Conservation (phyloP, 768 basidiomycete species). For the Cantharellus anzutake region DNA sequence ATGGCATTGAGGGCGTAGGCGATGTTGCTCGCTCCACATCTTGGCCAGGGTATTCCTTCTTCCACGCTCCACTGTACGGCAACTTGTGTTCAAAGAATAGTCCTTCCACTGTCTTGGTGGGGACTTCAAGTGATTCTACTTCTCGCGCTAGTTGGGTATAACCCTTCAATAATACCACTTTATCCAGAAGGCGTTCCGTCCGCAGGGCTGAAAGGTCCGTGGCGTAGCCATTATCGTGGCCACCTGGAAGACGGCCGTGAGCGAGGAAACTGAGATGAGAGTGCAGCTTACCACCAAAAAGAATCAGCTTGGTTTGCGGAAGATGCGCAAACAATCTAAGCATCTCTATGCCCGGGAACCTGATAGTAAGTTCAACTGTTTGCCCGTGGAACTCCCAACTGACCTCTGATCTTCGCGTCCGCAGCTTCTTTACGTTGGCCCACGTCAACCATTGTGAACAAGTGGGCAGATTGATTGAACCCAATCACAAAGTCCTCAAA, state of each 20-base stretch:
- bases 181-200: constrained; percentile 43
- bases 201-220: constrained; percentile 41
- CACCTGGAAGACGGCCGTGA: constrained; percentile 13
- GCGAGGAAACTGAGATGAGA: not conserved
- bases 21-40: no score
- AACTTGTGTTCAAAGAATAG: not conserved
- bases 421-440: constrained; percentile 55
- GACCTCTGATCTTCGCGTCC: constrained; percentile 60
- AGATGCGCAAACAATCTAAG: constrained; percentile 45
- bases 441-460: constrained; percentile 52
- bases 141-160: not conserved
- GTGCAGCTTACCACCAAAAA: constrained; percentile 34
- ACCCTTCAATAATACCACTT: constrained; percentile 19
- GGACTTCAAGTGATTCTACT: not conserved
- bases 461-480: constrained; percentile 48
- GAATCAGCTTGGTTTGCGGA: constrained; percentile 43
- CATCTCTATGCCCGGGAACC: constrained; percentile 30
- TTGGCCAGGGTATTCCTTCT: not conserved
- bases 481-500: constrained; percentile 50
- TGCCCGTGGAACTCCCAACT: not conserved
- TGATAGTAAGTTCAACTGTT: not conserved
- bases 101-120: not conserved
- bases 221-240: constrained; percentile 57
- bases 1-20: no score
- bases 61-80: not conserved